These are phyloP conservation scores for Millerozyma miso DNA, from an alignment of 805 yeast species.

Conservation along the genomic window DNA sequence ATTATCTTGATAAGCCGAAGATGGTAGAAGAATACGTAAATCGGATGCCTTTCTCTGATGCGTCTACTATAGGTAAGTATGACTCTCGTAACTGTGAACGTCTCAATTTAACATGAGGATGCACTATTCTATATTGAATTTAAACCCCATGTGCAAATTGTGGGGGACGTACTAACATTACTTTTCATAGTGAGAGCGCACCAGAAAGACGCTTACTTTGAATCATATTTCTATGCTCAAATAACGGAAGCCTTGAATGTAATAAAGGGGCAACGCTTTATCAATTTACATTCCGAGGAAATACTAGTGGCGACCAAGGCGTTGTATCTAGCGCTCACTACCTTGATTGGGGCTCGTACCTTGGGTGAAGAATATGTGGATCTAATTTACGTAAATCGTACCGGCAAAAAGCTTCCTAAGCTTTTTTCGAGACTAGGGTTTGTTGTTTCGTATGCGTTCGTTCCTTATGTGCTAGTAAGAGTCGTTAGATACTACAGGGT, in stretches of 20 bases:
- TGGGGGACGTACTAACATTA: slow-evolving; percentile 19
- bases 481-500: slow-evolving; percentile 20
- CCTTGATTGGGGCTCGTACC: slow-evolving; percentile 71
- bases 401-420: slow-evolving; percentile 49
- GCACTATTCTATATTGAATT: too few species aligned
- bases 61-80: slow-evolving; percentile 74
- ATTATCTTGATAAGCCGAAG: not conserved
- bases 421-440: slow-evolving; percentile 49
- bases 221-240: slow-evolving; percentile 48
- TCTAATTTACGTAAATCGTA: slow-evolving; percentile 55
- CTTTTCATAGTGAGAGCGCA: slow-evolving; percentile 67
- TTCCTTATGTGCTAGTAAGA: slow-evolving; percentile 52
- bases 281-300: slow-evolving; percentile 60
- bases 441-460: slow-evolving; percentile 52
- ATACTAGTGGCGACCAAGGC: slow-evolving; percentile 55
- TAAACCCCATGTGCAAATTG: too few species aligned
- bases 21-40: slow-evolving; percentile 2
- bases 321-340: slow-evolving; percentile 69
- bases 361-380: slow-evolving; percentile 95
- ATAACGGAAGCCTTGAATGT: slow-evolving; percentile 53
- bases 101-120: too few species aligned
- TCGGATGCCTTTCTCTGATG: slow-evolving; percentile 65
- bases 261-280: slow-evolving; percentile 59
- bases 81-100: too few species aligned
- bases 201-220: slow-evolving; percentile 82